A percentile compares a stretch with the other conserved stretches of the same genome.
phyloP scores from a whole-genome alignment of 169 alveolate genomes.

The Plasmodium ovale region DNA sequence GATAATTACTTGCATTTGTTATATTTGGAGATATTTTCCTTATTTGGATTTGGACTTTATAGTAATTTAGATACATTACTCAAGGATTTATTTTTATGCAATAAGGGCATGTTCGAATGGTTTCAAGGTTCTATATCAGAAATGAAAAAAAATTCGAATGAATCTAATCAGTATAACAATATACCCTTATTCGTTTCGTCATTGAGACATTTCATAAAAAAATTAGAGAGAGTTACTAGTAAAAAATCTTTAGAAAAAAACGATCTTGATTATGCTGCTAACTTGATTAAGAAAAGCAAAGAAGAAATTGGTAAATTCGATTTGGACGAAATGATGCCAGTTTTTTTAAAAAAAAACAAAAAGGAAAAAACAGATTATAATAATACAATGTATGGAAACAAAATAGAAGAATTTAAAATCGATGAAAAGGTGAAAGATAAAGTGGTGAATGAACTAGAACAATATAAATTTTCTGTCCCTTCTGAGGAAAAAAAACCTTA shows the following conservation, averaged over 20 bases:
- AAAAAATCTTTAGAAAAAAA: conserved; percentile 8
- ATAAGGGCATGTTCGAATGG: conserved; percentile 48
- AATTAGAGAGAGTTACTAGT: background rate
- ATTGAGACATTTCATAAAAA: conserved; percentile 25
- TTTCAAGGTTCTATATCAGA: background rate
- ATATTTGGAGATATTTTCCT: conserved; percentile 40
- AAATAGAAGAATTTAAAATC: conserved; percentile 45
- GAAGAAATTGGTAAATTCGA: background rate
- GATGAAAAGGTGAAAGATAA: conserved; percentile 21
- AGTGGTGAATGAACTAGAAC: conserved; percentile 38
- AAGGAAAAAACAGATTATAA: conserved; percentile 3
- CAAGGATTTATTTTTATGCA: conserved; percentile 33
- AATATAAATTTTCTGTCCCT: conserved; percentile 59
- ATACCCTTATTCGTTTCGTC: conserved; percentile 16
- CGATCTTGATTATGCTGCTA: background rate
- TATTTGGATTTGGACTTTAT: conserved; percentile 48
- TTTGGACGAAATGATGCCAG: conserved; percentile 25
- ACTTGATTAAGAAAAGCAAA: conserved; percentile 15
- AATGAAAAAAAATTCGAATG: background rate
- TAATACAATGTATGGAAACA: background rate
- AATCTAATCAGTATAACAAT: background rate
- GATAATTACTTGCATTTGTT: conserved; percentile 30
- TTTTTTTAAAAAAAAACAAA: conserved; percentile 31
- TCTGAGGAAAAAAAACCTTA: conserved; percentile 16
- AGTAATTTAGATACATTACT: conserved; percentile 32